Evolutionary conservation across 163 green algal species (phyloP).

Genomic region (Scenedesmus sp.): DNA sequence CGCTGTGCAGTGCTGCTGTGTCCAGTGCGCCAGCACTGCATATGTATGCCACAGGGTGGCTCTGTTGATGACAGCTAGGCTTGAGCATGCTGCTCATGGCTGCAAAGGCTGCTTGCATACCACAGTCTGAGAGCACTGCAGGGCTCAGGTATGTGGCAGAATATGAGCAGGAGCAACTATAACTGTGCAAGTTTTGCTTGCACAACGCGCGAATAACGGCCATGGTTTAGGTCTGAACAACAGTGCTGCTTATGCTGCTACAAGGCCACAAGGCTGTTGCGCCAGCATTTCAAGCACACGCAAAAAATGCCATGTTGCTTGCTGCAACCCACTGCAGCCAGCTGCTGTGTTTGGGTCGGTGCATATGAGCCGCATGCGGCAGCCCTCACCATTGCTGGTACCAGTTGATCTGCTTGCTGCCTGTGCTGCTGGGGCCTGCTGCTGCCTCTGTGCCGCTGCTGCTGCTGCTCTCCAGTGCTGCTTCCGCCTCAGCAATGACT

Average conservation of each 20-base stretch:
- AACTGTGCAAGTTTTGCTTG: too few species aligned
- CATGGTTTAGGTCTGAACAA: too few species aligned
- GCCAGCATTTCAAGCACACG: neutral
- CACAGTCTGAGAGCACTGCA: neutral
- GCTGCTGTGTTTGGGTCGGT: neutral
- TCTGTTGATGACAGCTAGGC: neutral
- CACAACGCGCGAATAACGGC: too few species aligned
- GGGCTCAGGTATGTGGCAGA: neutral
- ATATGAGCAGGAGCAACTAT: neutral
- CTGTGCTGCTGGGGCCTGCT: neutral
- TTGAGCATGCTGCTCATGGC: neutral
- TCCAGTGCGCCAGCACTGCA: neutral
- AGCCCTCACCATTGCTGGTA: slow-evolving; percentile 47
- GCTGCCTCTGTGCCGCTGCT: neutral
- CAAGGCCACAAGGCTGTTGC: neutral
- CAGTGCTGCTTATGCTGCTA: too few species aligned
- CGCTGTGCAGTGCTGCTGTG: neutral
- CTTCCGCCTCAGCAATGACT: neutral
- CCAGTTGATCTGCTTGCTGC: slow-evolving; percentile 52
- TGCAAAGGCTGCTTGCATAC: neutral
- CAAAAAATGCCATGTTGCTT: neutral
- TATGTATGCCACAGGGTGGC: too few species aligned
- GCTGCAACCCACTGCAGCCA: neutral
- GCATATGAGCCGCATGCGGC: neutral
- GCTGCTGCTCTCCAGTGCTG: neutral